These are phyloP conservation scores for Cercospora nicotianae DNA, from an alignment of 2,329 filamentous ascomycete species.

Conservation along the genomic window DNA sequence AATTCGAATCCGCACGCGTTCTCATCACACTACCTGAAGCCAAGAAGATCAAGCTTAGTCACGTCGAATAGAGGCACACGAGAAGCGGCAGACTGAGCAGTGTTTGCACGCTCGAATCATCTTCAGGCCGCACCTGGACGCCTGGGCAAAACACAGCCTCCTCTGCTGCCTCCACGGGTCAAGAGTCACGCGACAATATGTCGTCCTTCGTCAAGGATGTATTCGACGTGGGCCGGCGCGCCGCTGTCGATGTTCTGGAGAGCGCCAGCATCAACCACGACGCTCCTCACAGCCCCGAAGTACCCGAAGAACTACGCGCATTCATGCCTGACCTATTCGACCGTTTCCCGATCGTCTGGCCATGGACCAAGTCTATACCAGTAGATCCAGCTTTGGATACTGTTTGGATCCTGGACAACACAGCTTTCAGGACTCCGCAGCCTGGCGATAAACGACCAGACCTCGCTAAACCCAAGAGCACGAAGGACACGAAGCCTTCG, in stretches of 20 bases:
- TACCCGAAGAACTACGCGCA: slow-evolving; percentile 35
- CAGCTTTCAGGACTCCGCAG: slow-evolving; percentile 63
- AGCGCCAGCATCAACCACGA: slow-evolving; percentile 32
- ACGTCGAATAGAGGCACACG: neutral
- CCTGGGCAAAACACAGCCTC: slow-evolving; percentile 5
- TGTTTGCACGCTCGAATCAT: neutral
- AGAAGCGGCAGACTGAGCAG: neutral
- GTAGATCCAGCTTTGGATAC: slow-evolving; percentile 66
- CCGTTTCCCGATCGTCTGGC: slow-evolving; percentile 55
- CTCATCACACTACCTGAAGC: slow-evolving; percentile 1
- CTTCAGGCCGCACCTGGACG: neutral
- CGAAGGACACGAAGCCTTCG: slow-evolving; percentile 27
- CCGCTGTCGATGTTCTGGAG: slow-evolving; percentile 32
- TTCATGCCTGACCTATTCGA: slow-evolving; percentile 40
- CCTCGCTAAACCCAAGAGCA: slow-evolving; percentile 24
- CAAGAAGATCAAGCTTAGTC: slow-evolving; percentile 1
- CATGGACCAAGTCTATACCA: slow-evolving; percentile 36
- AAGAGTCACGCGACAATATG: slow-evolving; percentile 19
- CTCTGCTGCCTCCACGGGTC: neutral
- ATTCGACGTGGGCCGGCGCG: slow-evolving; percentile 32
- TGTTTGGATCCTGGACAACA: slow-evolving; percentile 90
- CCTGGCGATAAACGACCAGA: slow-evolving; percentile 28
- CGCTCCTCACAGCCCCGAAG: slow-evolving; percentile 36
- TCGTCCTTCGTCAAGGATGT: slow-evolving; percentile 34
- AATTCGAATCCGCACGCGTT: neutral